Evolutionary conservation across 441 rosid genomes (phyloP), one percentile per base, ranked within the genome.

Genomic region (Theobroma grandiflorum): DNA sequence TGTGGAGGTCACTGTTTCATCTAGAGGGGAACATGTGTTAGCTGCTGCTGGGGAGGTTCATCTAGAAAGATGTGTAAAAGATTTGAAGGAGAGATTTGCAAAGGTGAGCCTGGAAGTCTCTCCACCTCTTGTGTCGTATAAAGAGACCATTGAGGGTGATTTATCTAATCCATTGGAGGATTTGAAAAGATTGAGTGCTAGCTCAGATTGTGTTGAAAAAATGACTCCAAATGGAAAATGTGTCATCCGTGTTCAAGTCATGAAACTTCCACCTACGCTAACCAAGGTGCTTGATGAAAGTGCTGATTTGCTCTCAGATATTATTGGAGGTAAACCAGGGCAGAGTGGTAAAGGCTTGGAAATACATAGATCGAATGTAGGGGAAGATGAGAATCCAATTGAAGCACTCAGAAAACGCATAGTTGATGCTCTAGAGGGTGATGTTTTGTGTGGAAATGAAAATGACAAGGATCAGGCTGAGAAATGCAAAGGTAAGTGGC

Each of bases 1-100:
- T 88, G 93, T 96, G 18, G 97, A 93, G 88, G 94, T 96, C 47
- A 84, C 90, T 31, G 96, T 96, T 79, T 96, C 99, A 74, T 88
- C 95, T 76, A 88, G 95, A 85, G 98, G 98, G 66, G 99, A 96
- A 76, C 94, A 95, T 66, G 98, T 96, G 75, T 93, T 96, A 78
- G 92, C 97, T 76, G 98, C 98, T 81, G 99, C 96, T 7, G 98
- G 99, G 70, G 98, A 96, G 79, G 98, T 96, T 82, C 99, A 96
- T 83, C 85, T 96, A 5, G 99, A 96, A 85, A 91, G 98, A 88
- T 95, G 98, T 76, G 79, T 91, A 31, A 94, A 93, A 84, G 98
- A 96, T 89, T 86, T 94, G 88, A 92, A 83, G 84, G 99, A 96
- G 64, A 89, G 98, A 83, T 95, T 96, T 83, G 97, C 98, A 1